Conservation (phyloP, 2,329 filamentous ascomycete genomes). For the Stagonosporopsis cucurbitacearum region DNA sequence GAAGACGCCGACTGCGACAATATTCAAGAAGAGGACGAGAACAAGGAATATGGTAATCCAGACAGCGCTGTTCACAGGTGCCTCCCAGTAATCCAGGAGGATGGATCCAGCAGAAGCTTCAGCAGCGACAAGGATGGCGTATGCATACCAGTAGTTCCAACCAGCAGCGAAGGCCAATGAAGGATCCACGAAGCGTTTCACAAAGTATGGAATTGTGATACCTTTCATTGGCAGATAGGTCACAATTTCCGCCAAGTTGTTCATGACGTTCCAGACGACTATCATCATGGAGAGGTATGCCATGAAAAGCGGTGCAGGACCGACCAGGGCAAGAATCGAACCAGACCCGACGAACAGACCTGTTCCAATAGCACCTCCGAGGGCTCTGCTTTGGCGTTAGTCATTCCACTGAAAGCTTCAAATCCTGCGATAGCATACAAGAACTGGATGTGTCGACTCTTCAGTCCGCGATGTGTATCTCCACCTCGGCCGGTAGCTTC, state of each 20-base stretch:
- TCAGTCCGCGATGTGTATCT: constrained; percentile 46
- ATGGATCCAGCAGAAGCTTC: constrained; percentile 45
- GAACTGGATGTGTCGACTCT: constrained; percentile 49
- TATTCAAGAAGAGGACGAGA: constrained; percentile 45
- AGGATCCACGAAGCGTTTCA: constrained; percentile 57
- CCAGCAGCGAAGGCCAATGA: constrained; percentile 45
- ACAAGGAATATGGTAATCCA: constrained; percentile 49
- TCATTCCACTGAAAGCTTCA: background rate
- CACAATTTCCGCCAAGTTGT: constrained; percentile 50
- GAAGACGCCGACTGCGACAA: constrained; percentile 44
- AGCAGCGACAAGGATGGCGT: constrained; percentile 45
- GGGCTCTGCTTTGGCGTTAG: constrained; percentile 56
- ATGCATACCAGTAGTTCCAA: constrained; percentile 45
- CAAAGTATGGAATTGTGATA: constrained; percentile 49
- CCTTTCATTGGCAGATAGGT: constrained; percentile 50
- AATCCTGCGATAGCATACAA: constrained; percentile 25
- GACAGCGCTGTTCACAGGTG: constrained; percentile 40
- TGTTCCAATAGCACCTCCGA: constrained; percentile 62
- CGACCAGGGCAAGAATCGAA: constrained; percentile 40
- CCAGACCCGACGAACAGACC: constrained; percentile 48
- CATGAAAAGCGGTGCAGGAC: constrained; percentile 47
- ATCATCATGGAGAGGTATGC: constrained; percentile 48
- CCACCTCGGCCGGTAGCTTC: constrained; percentile 39
- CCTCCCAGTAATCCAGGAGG: constrained; percentile 46
- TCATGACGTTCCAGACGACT: constrained; percentile 51